phyloP scores from a whole-genome alignment of 768 basidiomycete genomes.

The Pluteus cervinus region DNA sequence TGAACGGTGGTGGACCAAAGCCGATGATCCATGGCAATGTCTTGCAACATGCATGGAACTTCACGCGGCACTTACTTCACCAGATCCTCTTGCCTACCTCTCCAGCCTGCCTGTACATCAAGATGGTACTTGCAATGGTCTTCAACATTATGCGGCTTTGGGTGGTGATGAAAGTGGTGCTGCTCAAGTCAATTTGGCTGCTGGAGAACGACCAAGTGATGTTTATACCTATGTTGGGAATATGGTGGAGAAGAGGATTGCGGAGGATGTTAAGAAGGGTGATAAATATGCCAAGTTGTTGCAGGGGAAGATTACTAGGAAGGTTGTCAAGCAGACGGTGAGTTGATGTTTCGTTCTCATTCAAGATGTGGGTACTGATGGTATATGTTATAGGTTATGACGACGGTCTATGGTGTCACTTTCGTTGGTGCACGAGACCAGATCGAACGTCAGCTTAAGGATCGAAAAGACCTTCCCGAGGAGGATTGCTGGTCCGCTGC shows the following conservation, averaged over 20 bases:
- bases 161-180: conserved; percentile 91
- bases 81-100: conserved; percentile 53
- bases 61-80: conserved; percentile 68
- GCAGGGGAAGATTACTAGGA: conserved; percentile 75
- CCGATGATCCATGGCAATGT: conserved; percentile 98
- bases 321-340: conserved; percentile 97
- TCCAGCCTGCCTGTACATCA: conserved; percentile 90
- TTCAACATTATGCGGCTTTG: conserved; percentile 97
- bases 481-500: conserved; percentile 74
- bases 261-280: conserved; percentile 47
- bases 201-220: conserved; percentile 83
- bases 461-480: conserved; percentile 61
- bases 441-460: conserved; percentile 83
- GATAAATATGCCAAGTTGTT: conserved; percentile 54
- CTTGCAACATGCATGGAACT: conserved; percentile 91
- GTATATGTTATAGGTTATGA: conserved; percentile 70
- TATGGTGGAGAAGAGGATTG: conserved; percentile 72
- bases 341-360: conserved; percentile 16
- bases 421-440: conserved; percentile 93
- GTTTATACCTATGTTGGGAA: conserved; percentile 90
- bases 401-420: conserved; percentile 97
- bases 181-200: conserved; percentile 84
- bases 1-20: conserved; percentile 79
- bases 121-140: conserved; percentile 96
- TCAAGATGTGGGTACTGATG: conserved; percentile 1